These are phyloP conservation scores for Ascochyta viciae-villosae DNA, from an alignment of 2,329 filamentous ascomycete genomes.

Conservation along the genomic window DNA sequence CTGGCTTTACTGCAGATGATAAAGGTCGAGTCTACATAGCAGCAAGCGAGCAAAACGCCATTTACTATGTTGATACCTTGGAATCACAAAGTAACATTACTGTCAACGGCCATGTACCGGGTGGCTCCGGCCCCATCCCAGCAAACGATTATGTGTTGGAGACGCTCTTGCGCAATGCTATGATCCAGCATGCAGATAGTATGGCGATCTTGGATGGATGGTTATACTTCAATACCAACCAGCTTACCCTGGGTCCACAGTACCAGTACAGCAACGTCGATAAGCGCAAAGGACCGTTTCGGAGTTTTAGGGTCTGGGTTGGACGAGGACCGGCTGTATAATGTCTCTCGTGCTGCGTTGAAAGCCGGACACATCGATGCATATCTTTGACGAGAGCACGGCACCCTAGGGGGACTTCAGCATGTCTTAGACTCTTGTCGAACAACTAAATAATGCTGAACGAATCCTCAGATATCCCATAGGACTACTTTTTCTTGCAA, in stretches of 20 bases:
- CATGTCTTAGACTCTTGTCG: too few species aligned
- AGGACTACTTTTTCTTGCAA: too few species aligned
- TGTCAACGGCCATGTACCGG: slow-evolving; percentile 45
- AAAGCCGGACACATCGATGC: too few species aligned
- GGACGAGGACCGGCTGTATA: slow-evolving; percentile 48
- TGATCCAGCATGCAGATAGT: slow-evolving; percentile 54
- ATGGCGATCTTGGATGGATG: slow-evolving; percentile 52
- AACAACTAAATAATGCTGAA: too few species aligned
- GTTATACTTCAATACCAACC: slow-evolving; percentile 54
- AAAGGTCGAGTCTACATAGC: slow-evolving; percentile 51
- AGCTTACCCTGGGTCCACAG: slow-evolving; percentile 46
- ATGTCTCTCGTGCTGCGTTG: neutral
- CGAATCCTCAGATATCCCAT: too few species aligned
- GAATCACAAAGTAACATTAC: slow-evolving; percentile 44
- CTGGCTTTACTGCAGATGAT: slow-evolving; percentile 53
- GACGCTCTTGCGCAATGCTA: slow-evolving; percentile 49
- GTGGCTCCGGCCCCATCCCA: slow-evolving; percentile 42
- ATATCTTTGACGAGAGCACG: too few species aligned
- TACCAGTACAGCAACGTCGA: slow-evolving; percentile 52
- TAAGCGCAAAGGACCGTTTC: slow-evolving; percentile 47
- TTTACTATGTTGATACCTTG: slow-evolving; percentile 53
- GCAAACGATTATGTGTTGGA: slow-evolving; percentile 51
- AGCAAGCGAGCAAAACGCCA: slow-evolving; percentile 54
- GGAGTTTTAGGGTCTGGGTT: slow-evolving; percentile 47
- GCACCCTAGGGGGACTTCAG: too few species aligned